Percentiles rank a stretch among this genome's conserved stretches.
Conservation (phyloP, 352 stramenopile species). For the Pythium apleroticum region DNA sequence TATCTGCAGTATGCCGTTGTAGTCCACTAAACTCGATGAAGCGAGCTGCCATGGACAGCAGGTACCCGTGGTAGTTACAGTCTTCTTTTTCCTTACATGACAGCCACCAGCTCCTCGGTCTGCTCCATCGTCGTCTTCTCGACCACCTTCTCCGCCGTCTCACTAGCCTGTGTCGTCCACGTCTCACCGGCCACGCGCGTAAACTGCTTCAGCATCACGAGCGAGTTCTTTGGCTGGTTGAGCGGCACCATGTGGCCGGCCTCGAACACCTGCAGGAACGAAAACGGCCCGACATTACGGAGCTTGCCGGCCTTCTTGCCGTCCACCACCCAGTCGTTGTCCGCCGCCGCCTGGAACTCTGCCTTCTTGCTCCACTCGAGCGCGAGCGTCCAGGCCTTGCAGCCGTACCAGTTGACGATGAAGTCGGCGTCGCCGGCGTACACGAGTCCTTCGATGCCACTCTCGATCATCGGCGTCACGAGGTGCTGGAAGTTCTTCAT, state of each 20-base stretch:
- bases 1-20: no score
- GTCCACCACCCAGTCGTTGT: conserved; percentile 64
- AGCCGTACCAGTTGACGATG: conserved; percentile 98
- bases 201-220: conserved; percentile 95
- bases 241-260: conserved; percentile 96
- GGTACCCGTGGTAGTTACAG: no score
- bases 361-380: conserved; percentile 89
- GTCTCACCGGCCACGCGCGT: conserved; percentile 39
- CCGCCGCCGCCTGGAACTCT: conserved; percentile 47
- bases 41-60: no score
- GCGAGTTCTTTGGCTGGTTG: conserved; percentile 92
- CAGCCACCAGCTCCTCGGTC: conserved; percentile 17
- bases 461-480: conserved; percentile 90
- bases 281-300: conserved; percentile 64
- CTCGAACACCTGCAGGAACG: conserved; percentile 95
- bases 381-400: conserved; percentile 94
- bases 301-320: conserved; percentile 63
- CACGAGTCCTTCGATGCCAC: conserved; percentile 90
- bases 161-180: conserved; percentile 14
- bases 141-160: background rate
- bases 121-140: conserved; percentile 1
- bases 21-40: no score
- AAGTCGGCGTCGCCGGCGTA: conserved; percentile 98
- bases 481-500: conserved; percentile 96
- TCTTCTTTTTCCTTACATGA: conserved; percentile 19